Percentiles rank a stretch among this genome's conserved stretches.
phyloP scores from a whole-genome alignment of 116 monocot genomes.

The Posidonia oceanica region DNA sequence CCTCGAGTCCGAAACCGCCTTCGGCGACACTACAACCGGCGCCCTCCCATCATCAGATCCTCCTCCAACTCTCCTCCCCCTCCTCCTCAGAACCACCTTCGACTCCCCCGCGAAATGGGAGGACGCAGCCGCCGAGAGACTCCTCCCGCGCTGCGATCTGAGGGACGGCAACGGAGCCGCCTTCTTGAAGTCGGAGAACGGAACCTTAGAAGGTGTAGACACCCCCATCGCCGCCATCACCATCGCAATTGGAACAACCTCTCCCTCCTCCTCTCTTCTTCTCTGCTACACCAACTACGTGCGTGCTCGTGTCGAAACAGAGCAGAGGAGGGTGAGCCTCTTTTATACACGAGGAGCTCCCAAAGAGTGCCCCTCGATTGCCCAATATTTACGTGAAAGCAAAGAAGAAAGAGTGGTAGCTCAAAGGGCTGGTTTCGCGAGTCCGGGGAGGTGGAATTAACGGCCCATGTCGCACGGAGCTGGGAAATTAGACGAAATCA shows the following conservation, averaged over 20 bases:
- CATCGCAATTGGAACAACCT: neutral
- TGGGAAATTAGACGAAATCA: neutral
- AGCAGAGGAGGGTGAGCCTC: neutral
- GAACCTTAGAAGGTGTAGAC: neutral
- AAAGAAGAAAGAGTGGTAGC: too few relatives aligned
- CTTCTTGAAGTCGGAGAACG: neutral
- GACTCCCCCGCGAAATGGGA: conserved; percentile 14
- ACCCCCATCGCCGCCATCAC: neutral
- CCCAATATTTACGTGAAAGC: too few relatives aligned
- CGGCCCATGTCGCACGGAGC: neutral
- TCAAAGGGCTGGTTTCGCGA: neutral
- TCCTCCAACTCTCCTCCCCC: too few relatives aligned
- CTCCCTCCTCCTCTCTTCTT: too few relatives aligned
- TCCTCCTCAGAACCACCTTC: neutral
- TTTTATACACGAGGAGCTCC: too few relatives aligned
- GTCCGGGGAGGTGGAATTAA: neutral
- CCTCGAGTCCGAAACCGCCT: conserved; percentile 78
- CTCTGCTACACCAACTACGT: too few relatives aligned
- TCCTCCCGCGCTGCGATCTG: neutral
- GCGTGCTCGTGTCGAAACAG: too few relatives aligned
- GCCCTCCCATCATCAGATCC: neutral
- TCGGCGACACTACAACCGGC: conserved; percentile 53
- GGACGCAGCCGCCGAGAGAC: conserved; percentile 11
- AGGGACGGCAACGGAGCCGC: neutral
- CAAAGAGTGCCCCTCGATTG: too few relatives aligned